Evolutionary conservation across 2,329 filamentous ascomycete genomes (phyloP).

Genomic region (Trichoderma sp.): DNA sequence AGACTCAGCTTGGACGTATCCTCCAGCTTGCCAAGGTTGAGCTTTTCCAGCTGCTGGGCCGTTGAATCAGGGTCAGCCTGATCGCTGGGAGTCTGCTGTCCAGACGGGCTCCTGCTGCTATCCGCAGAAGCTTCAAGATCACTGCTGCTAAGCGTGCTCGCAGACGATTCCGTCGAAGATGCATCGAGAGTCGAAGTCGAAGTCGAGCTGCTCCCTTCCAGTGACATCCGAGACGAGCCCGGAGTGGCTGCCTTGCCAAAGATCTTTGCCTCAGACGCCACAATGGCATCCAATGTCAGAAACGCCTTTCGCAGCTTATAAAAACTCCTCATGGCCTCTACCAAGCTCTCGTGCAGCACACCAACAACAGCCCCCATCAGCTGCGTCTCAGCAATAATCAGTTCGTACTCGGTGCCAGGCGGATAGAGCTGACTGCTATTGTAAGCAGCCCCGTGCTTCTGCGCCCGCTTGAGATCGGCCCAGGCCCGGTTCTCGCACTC

Average conservation of each 20-base stretch:
- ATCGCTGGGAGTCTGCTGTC: constrained; percentile 41
- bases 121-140: constrained; percentile 48
- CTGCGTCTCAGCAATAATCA: constrained; percentile 81
- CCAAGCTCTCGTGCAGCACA: constrained; percentile 87
- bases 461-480: constrained; percentile 71
- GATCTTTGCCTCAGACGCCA: constrained; percentile 65
- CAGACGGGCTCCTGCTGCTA: constrained; percentile 48
- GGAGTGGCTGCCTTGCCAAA: constrained; percentile 23
- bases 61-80: constrained; percentile 21
- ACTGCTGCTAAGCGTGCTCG: neutral
- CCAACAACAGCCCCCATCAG: constrained; percentile 86
- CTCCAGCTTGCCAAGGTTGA: constrained; percentile 16
- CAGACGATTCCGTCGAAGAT: constrained; percentile 29
- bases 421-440: constrained; percentile 61
- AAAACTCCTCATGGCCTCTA: constrained; percentile 86
- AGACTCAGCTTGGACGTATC: constrained; percentile 24
- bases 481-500: constrained; percentile 75
- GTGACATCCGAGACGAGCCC: neutral
- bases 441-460: constrained; percentile 53
- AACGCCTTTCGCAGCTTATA: constrained; percentile 91
- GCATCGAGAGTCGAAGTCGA: constrained; percentile 23
- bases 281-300: constrained; percentile 73
- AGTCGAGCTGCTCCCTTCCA: neutral
- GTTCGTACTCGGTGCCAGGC: constrained; percentile 79
- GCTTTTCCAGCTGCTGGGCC: constrained; percentile 24